Evolutionary conservation across 2,329 filamentous ascomycete genomes (phyloP), one percentile per base, ranked within the genome.

Genomic region (Fusarium subglutinans): DNA sequence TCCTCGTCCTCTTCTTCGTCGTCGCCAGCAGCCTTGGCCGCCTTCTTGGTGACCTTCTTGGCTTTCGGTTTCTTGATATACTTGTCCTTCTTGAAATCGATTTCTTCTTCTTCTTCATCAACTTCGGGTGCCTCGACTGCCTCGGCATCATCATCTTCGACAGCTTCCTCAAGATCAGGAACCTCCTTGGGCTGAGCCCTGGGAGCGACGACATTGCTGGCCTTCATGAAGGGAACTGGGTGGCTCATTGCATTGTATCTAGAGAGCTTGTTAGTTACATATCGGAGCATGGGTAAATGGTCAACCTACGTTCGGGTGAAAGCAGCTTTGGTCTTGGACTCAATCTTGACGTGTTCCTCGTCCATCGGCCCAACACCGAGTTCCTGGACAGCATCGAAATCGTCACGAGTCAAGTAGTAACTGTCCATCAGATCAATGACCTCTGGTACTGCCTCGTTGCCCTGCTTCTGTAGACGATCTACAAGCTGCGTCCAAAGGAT

Each of bases 391-490:
- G 92, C 93, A 80, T 99, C 96, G 82, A 96, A 97, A 81, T 99
- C 96, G 30, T 99, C 96, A 71, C 93, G 92, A 2, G 96, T 98
- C 65, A 99, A 86, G 82, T 92, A 99, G 83, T 99, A 99, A 80
- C 92, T 95, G 80, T 99, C 96, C 96, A 99, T 98, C 61, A 98
- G 87, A 61, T 96, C 90, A 79, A 99, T 99, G 61, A 98, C 92
- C 5, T 93, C 92, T 3, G 90, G 88, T 9, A 98, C 92, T 13
- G 89, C 89, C 2, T 97, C 95, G 78, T 94, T 96, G 77, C 96
- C 96, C 65, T 97, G 92, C 0, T 85, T 81, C 77, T 94, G 89
- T 61, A 99, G 86, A 66, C 90, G 89, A 77, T 93, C 91, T 74
- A 98, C 88, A 28, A 96, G 87, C 79, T 92, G 90, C 51, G 93